Evolutionary conservation across 129 eudicot species (phyloP).

Genomic region (Centaurea solstitialis): DNA sequence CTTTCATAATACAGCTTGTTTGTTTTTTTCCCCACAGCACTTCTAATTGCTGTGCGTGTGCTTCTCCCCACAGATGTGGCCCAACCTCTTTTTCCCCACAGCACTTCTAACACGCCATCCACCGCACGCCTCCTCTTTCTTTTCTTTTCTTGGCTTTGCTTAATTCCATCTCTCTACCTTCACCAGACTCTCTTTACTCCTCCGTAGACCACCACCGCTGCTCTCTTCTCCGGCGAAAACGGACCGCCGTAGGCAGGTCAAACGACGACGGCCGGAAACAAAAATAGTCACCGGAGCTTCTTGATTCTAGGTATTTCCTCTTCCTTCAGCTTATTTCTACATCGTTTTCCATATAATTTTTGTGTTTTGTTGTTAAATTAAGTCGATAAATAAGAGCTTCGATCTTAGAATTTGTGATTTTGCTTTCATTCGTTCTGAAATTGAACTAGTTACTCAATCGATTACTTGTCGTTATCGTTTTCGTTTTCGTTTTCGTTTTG

Average conservation of each 20-base stretch:
- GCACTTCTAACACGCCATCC: no score
- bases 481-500: background rate
- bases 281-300: background rate
- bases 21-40: no score
- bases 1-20: no score
- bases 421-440: background rate
- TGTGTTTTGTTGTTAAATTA: background rate
- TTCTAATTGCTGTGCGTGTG: no score
- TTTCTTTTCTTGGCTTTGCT: no score
- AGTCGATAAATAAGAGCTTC: background rate
- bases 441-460: background rate
- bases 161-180: no score
- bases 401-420: constrained; percentile 8
- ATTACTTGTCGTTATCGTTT: background rate
- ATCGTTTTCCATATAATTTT: background rate
- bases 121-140: no score
- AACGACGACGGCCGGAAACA: background rate
- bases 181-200: no score
- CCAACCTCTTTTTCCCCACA: no score
- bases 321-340: no score
- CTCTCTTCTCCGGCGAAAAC: background rate
- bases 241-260: background rate
- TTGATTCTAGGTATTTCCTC: no score
- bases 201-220: background rate
- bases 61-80: no score